Evolutionary conservation across 495 filamentous ascomycete species (phyloP).

Genomic region (Penicillium simplicissimum): DNA sequence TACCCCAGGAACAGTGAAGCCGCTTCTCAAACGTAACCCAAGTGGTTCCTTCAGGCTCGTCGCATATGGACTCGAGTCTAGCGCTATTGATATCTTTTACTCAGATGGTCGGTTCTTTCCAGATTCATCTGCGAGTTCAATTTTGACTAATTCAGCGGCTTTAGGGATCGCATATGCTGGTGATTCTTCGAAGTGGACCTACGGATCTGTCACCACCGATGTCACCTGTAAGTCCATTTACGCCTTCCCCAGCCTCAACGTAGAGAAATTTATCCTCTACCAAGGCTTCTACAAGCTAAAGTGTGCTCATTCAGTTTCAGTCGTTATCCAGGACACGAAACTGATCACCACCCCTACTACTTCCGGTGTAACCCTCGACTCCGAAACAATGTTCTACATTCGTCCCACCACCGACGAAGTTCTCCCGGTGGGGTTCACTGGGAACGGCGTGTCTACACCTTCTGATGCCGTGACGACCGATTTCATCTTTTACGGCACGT

Average conservation of each 20-base stretch:
- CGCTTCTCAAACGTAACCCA: conserved; percentile 22
- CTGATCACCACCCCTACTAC: conserved; percentile 24
- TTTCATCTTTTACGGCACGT: conserved; percentile 27
- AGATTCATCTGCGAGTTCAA: not conserved
- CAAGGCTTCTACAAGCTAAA: not conserved
- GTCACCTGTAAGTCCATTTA: conserved; percentile 23
- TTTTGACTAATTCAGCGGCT: not conserved
- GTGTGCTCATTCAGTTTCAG: conserved; percentile 5
- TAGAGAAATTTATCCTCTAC: too few relatives aligned
- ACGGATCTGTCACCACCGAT: conserved; percentile 24
- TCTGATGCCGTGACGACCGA: conserved; percentile 13
- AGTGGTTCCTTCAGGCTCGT: conserved; percentile 21
- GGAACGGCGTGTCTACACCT: conserved; percentile 15
- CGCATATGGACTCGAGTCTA: conserved; percentile 17
- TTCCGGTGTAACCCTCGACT: conserved; percentile 20
- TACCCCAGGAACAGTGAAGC: not conserved
- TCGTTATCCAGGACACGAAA: conserved; percentile 12
- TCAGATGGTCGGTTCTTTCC: conserved; percentile 19
- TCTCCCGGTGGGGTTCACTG: conserved; percentile 26
- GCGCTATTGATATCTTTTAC: conserved; percentile 19
- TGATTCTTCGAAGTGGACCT: conserved; percentile 25
- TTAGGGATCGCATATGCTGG: conserved; percentile 30
- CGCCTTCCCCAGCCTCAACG: not conserved
- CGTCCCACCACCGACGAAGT: conserved; percentile 18
- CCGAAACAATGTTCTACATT: conserved; percentile 25